phyloP scores from a whole-genome alignment of 2,329 filamentous ascomycete genomes.

The Ceratocystis harringtonii region DNA sequence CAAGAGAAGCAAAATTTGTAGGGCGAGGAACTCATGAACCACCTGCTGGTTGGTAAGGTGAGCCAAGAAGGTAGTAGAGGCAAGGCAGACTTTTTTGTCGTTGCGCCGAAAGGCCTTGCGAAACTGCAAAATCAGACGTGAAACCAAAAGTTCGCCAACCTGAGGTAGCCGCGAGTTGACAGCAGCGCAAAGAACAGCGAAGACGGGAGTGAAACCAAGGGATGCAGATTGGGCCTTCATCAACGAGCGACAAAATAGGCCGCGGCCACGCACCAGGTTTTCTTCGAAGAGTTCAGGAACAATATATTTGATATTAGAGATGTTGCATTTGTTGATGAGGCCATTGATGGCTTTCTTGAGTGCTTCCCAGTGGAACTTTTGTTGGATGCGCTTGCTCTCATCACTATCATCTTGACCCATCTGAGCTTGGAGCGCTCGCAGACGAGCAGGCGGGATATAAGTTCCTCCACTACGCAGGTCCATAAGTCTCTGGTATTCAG shows the following conservation, averaged over 20 bases:
- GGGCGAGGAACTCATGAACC: constrained; percentile 80
- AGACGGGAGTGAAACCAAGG: constrained; percentile 90
- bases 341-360: constrained; percentile 98
- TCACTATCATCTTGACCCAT: constrained; percentile 94
- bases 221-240: constrained; percentile 97
- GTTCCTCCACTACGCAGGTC: constrained; percentile 90
- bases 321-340: constrained; percentile 97
- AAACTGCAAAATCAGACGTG: constrained; percentile 78
- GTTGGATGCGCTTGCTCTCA: constrained; percentile 93
- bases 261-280: constrained; percentile 80
- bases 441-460: constrained; percentile 83
- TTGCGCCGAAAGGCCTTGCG: constrained; percentile 91
- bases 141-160: constrained; percentile 79
- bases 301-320: constrained; percentile 93
- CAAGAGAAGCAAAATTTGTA: constrained; percentile 81
- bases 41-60: constrained; percentile 95
- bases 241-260: constrained; percentile 85
- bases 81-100: constrained; percentile 89
- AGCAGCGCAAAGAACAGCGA: constrained; percentile 87
- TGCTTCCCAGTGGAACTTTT: constrained; percentile 57
- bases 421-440: constrained; percentile 85
- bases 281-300: constrained; percentile 91
- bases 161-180: constrained; percentile 95
- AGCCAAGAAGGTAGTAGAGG: constrained; percentile 85
- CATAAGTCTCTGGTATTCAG: constrained; percentile 83